A percentile compares a stretch with the other conserved stretches of the same genome.
Evolutionary conservation across 1,139 yeast species (phyloP).

Genomic region (Candida dubliniensis): DNA sequence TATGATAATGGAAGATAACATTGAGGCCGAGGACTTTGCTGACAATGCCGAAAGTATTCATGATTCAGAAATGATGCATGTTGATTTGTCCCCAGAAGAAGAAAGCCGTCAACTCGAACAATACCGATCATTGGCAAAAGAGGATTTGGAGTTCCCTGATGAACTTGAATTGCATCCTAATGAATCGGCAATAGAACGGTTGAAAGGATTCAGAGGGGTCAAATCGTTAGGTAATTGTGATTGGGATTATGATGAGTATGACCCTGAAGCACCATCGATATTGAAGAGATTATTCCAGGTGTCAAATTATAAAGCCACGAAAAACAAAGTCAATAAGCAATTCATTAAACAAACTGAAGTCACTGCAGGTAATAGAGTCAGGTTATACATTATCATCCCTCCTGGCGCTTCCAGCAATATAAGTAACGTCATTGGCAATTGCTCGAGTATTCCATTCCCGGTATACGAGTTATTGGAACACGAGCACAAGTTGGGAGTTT

Average conservation of each 20-base stretch:
- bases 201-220: conserved; percentile 80
- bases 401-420: conserved; percentile 36
- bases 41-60: not conserved
- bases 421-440: conserved; percentile 31
- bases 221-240: conserved; percentile 75
- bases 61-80: conserved; percentile 56
- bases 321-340: conserved; percentile 67
- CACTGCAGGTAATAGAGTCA: conserved; percentile 64
- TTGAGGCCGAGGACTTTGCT: conserved; percentile 38
- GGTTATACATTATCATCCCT: conserved; percentile 64
- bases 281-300: conserved; percentile 79
- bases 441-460: conserved; percentile 50
- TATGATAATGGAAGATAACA: conserved; percentile 36
- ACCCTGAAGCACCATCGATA: conserved; percentile 70
- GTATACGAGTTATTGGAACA: conserved; percentile 76
- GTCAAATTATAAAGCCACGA: conserved; percentile 75
- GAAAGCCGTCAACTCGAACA: conserved; percentile 74
- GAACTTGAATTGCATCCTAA: conserved; percentile 82
- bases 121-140: conserved; percentile 70
- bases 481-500: conserved; percentile 83
- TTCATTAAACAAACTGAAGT: conserved; percentile 58
- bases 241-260: conserved; percentile 88
- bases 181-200: conserved; percentile 72
- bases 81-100: conserved; percentile 78
- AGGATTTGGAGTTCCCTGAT: conserved; percentile 93